phyloP scores from a whole-genome alignment of 495 filamentous ascomycete species.

The Xylaria cubensis region DNA sequence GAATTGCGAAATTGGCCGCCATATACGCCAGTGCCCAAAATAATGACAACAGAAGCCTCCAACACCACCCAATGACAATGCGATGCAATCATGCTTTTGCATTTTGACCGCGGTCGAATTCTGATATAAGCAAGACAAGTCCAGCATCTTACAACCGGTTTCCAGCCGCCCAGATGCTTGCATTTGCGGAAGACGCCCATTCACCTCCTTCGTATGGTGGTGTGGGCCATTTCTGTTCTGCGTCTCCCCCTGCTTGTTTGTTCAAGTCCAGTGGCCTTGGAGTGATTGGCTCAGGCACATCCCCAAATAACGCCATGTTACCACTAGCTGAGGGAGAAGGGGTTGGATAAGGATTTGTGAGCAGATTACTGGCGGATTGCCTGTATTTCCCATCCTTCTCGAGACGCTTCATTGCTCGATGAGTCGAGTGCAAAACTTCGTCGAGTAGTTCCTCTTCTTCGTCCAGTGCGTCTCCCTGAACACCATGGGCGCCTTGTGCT shows the following conservation, averaged over 20 bases:
- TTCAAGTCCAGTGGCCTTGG: conserved; percentile 63
- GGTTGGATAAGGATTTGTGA: conserved; percentile 88
- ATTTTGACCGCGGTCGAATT: conserved; percentile 30
- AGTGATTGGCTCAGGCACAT: conserved; percentile 65
- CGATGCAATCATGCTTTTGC: conserved; percentile 38
- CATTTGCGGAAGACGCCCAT: conserved; percentile 81
- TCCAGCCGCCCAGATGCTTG: conserved; percentile 75
- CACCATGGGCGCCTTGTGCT: conserved; percentile 75
- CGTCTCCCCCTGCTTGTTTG: conserved; percentile 50
- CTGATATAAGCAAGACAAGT: conserved; percentile 21
- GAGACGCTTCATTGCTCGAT: conserved; percentile 56
- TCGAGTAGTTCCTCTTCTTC: conserved; percentile 96
- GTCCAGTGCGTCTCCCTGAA: conserved; percentile 91
- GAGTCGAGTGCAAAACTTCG: conserved; percentile 67
- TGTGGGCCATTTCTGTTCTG: conserved; percentile 86
- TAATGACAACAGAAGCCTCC: conserved; percentile 27
- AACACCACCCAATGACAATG: conserved; percentile 46
- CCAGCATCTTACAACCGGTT: conserved; percentile 53
- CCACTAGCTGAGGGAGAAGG: conserved; percentile 88
- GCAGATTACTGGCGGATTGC: conserved; percentile 63
- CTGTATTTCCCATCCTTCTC: conserved; percentile 58
- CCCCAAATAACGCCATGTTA: conserved; percentile 73
- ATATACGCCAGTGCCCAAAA: conserved; percentile 32
- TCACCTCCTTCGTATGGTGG: conserved; percentile 89
- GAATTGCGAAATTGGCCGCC: conserved; percentile 31